Conservation (phyloP, 2,329 filamentous ascomycete genomes). For the Botryotinia convoluta region DNA sequence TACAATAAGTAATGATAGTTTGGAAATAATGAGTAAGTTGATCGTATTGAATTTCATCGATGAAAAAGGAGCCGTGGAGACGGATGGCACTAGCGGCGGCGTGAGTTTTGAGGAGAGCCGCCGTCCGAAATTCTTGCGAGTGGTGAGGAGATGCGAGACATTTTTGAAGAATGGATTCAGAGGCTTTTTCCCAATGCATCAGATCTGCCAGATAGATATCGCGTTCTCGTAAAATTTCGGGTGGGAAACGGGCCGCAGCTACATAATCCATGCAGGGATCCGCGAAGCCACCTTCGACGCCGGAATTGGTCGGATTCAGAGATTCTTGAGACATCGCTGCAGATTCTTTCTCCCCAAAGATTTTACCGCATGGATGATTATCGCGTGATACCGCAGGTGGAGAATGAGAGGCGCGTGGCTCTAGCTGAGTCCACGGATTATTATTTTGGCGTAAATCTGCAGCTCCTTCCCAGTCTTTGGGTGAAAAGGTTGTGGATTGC, state of each 20-base stretch:
- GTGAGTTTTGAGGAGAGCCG: conserved; percentile 19
- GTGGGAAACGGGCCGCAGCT: neutral
- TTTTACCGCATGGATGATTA: conserved; percentile 13
- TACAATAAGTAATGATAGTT: conserved; percentile 13
- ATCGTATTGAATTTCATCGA: conserved; percentile 22
- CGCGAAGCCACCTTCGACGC: neutral
- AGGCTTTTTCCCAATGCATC: neutral
- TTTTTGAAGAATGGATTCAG: neutral
- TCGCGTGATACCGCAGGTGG: conserved; percentile 11
- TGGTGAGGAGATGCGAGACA: neutral
- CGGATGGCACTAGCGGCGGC: conserved; percentile 16
- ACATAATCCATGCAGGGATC: neutral
- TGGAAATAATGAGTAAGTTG: conserved; percentile 18
- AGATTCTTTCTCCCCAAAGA: conserved; percentile 18
- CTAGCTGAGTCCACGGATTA: neutral
- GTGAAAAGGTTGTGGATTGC: neutral
- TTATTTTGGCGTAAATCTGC: neutral
- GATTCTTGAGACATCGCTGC: neutral
- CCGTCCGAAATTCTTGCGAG: conserved; percentile 17
- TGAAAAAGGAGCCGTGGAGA: conserved; percentile 14
- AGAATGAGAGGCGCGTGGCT: neutral
- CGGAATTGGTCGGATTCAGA: neutral
- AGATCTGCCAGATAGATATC: neutral
- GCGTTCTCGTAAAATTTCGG: neutral
- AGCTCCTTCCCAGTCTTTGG: neutral